Base-by-base conservation (phyloP, 2,329 filamentous ascomycete species). In the Rutstroemia sp. region DNA sequence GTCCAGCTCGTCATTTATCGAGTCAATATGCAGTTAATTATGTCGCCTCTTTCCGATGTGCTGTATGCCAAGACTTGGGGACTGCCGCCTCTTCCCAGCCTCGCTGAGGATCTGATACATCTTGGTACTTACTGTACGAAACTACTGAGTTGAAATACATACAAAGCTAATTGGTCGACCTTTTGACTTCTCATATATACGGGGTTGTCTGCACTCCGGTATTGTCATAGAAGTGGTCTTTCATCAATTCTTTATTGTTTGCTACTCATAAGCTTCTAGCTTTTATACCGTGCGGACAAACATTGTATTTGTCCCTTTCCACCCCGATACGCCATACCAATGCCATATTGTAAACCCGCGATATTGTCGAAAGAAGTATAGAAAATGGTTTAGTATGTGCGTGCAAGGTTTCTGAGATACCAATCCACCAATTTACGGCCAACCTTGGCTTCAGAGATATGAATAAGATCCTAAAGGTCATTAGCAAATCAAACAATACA, bases 361-460 rank as follows among this genome's bases (percentile, higher is more conserved):
- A 61, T 48, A 62, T 62, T 61, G 49, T 56, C 57, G 37, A 56
- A 56, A 58, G 47, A 60, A 51, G 64, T 61, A 63, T 58, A 51
- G 54, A 60, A 56, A 54, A 58, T 30, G 42, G 49, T 63, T 57
- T 87, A 95, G 79, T 99, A 99, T 58, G 92, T 95, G 72, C 94
- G 87, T 59, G 92, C 89, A 69, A 99, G 79, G 79, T 99, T 99
- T 71, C 94, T 87, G 71, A 99, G 83, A 75, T 99, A 99, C 94
- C 94, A 99, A 76, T 99, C 94, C 63, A 99, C 92, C 69, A 99
- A 79, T 78, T 94, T 95, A 68, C 94, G 84, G 70, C 94, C 94
- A 59, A 96, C 91, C 86, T 99, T 99, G 65, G 92, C 92, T 77
- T 99, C 94, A 58, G 92, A 96, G 66, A 99, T 94, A 76, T 99